phyloP scores from a whole-genome alignment of 176 grass and related monocot genomes.

The Eleusine coracana region DNA sequence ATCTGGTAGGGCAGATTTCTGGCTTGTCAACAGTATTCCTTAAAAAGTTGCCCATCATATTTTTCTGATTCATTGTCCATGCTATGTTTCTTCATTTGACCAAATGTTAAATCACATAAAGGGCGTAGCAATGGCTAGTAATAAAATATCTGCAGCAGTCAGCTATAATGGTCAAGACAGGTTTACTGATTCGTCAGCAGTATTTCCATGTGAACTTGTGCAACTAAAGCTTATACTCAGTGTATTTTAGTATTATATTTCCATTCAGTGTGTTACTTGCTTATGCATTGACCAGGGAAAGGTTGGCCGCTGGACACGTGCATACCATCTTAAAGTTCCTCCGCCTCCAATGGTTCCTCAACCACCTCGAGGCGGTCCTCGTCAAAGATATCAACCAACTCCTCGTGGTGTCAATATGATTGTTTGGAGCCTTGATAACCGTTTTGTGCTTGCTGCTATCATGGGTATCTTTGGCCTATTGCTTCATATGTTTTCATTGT shows the following conservation, averaged over 20 bases:
- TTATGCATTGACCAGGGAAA: conserved; percentile 70
- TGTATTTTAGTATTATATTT: conserved; percentile 28
- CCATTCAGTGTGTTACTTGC: conserved; percentile 20
- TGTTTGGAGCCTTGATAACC: conserved; percentile 98
- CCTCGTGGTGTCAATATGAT: conserved; percentile 99
- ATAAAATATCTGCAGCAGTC: conserved; percentile 8
- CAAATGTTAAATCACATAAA: background rate
- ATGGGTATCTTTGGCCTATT: conserved; percentile 68
- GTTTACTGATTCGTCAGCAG: conserved; percentile 6
- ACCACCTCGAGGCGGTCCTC: conserved; percentile 82
- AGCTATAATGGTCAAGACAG: background rate
- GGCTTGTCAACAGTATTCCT: background rate
- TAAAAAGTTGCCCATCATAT: conserved; percentile 13
- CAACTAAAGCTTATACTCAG: conserved; percentile 11
- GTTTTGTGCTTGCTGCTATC: conserved; percentile 98
- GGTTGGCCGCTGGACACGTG: conserved; percentile 93
- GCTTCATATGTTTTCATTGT: conserved; percentile 27
- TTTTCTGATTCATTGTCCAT: conserved; percentile 16
- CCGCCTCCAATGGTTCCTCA: conserved; percentile 94
- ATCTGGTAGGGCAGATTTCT: conserved; percentile 3
- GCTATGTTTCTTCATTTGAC: background rate
- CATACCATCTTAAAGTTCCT: conserved; percentile 99
- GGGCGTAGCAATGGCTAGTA: background rate
- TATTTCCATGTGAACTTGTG: background rate
- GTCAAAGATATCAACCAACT: conserved; percentile 93